These are phyloP conservation scores for Lathyrus aphaca DNA, from an alignment of 306 rosid species.

Conservation along the genomic window DNA sequence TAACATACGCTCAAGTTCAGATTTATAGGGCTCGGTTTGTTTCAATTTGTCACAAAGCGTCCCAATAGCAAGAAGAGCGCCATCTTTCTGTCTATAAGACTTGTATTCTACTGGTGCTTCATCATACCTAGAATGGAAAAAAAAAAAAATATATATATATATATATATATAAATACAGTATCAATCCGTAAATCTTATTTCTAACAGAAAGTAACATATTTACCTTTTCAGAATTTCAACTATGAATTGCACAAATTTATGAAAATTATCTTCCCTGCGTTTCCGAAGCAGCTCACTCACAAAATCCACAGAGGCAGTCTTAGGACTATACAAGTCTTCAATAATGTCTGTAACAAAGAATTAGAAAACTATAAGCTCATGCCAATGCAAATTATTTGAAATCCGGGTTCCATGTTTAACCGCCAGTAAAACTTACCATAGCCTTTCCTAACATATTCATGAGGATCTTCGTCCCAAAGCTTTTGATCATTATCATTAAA, in stretches of 20 bases:
- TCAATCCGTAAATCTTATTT: constrained; percentile 17
- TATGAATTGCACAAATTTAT: constrained; percentile 75
- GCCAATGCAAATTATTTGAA: background rate
- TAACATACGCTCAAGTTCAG: constrained; percentile 94
- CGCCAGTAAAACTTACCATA: constrained; percentile 67
- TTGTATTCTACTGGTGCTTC: constrained; percentile 77
- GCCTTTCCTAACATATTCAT: constrained; percentile 98
- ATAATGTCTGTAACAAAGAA: constrained; percentile 69
- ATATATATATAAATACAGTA: constrained; percentile 16
- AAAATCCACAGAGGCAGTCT: constrained; percentile 96
- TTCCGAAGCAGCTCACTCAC: constrained; percentile 92
- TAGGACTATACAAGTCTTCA: constrained; percentile 93
- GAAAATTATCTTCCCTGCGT: constrained; percentile 94
- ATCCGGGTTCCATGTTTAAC: constrained; percentile 21
- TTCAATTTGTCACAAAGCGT: constrained; percentile 91
- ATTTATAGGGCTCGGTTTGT: constrained; percentile 91
- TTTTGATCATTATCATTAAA: constrained; percentile 86
- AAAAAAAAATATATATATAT: too few relatives aligned
- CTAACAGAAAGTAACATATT: constrained; percentile 16
- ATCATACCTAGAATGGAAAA: constrained; percentile 65
- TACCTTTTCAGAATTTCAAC: constrained; percentile 86
- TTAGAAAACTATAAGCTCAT: constrained; percentile 34
- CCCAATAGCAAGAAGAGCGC: constrained; percentile 98
- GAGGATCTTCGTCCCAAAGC: constrained; percentile 99
- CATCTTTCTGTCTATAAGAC: constrained; percentile 90